phyloP scores from a whole-genome alignment of 2,329 filamentous ascomycete genomes.

The Cercospora brassicicola region DNA sequence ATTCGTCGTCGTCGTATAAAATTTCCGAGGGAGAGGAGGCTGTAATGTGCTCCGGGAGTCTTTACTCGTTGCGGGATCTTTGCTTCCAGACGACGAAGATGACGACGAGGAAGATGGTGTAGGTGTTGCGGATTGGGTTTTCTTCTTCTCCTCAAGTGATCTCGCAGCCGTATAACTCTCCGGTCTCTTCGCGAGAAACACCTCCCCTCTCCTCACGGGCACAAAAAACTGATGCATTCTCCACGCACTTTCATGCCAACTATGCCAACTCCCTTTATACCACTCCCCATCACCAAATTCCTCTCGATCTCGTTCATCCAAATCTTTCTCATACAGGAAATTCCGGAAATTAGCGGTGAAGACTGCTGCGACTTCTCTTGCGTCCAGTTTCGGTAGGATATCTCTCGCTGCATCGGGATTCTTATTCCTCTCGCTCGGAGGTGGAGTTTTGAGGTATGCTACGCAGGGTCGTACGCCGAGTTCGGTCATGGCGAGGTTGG shows the following conservation, averaged over 20 bases:
- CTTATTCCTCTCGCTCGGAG: constrained; percentile 59
- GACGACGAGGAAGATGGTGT: not conserved
- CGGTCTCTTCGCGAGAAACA: constrained; percentile 44
- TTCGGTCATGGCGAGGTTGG: constrained; percentile 53
- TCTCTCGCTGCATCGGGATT: constrained; percentile 54
- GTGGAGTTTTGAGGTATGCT: constrained; percentile 57
- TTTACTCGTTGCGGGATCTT: constrained; percentile 17
- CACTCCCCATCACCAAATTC: constrained; percentile 58
- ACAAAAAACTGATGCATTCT: constrained; percentile 90
- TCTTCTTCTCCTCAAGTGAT: constrained; percentile 18
- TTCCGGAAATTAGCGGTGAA: constrained; percentile 87
- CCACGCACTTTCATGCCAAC: constrained; percentile 79
- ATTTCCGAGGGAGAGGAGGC: constrained; percentile 33
- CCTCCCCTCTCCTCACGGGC: constrained; percentile 69
- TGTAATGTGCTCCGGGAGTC: constrained; percentile 25
- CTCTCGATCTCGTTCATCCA: constrained; percentile 43
- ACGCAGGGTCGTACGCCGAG: constrained; percentile 53
- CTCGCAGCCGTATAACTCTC: constrained; percentile 26
- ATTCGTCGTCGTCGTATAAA: constrained; percentile 30
- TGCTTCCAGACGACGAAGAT: not conserved
- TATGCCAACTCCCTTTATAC: constrained; percentile 82
- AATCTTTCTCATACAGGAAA: constrained; percentile 67
- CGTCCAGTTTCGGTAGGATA: constrained; percentile 68
- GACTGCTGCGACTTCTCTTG: constrained; percentile 87
- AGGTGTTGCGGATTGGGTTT: not conserved